Evolutionary conservation across 2,329 filamentous ascomycete genomes (phyloP), one percentile per base, ranked within the genome.

Genomic region (Metarhizium robertsii): DNA sequence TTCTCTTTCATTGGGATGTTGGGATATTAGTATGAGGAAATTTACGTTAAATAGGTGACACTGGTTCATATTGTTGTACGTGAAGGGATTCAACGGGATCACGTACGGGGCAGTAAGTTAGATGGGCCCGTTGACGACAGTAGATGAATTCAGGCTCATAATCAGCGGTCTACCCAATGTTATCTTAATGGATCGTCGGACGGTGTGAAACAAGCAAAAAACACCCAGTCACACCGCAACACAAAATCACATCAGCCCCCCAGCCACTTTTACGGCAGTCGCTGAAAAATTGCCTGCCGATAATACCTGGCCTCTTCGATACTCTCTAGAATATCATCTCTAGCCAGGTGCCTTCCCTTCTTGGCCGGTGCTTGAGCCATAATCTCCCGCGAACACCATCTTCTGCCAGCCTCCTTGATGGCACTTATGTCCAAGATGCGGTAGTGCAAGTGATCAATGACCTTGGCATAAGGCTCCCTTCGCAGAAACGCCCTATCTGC

Each of bases 281-380:
- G 60, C 61, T 65, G 62, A 68, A 95, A 95, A 55, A 95, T 80
- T 18, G 74, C 75, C 57, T 86, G 76, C 64, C 82, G 83, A 71
- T 96, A 97, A 68, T 88, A 96, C 64, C 76, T 83, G 54, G 92
- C 92, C 75, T 99, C 94, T 55, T 81, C 86, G 59, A 99, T 96
- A 71, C 92, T 97, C 75, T 99, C 94, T 58, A 96, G 71, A 56
- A 99, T 96, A 70, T 99, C 94, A 55, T 90, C 84, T 63, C 81
- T 84, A 0, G 94, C 94, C 70, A 92, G 83, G 73, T 99, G 94
- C 53, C 85, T 74, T 42, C 81, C 83, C 67, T 80, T 81, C 76
- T 97, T 97, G 59, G 66, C 71, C 13, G 92, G 92, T 32, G 81
- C 84, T 48, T 76, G 75, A 55, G 75, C 74, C 58, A 88, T 66